Percentiles rank a stretch among this genome's conserved stretches.
Conservation (phyloP, 2,329 filamentous ascomycete genomes). For the Venturia aucupariae region DNA sequence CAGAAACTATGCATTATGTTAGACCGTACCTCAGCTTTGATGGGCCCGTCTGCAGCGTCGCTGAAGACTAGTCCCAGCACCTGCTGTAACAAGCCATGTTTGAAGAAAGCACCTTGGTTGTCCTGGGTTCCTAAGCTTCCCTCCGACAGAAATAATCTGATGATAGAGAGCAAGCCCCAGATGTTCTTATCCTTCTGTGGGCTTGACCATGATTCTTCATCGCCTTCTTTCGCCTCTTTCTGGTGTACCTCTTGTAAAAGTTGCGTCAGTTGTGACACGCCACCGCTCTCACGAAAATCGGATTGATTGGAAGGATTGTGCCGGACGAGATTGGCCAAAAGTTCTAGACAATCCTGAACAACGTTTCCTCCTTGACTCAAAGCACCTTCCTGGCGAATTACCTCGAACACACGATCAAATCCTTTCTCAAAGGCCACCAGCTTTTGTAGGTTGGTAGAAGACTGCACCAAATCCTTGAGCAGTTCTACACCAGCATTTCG, state of each 20-base stretch:
- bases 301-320: constrained; percentile 89
- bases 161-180: constrained; percentile 78
- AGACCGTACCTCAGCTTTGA: constrained; percentile 63
- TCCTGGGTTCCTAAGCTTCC: constrained; percentile 72
- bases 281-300: constrained; percentile 84
- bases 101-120: constrained; percentile 81
- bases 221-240: constrained; percentile 48
- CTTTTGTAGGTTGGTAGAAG: constrained; percentile 83
- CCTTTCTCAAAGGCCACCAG: constrained; percentile 92
- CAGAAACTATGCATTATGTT: constrained; percentile 7
- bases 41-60: constrained; percentile 59
- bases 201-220: constrained; percentile 58
- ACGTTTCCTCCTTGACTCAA: constrained; percentile 73
- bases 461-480: constrained; percentile 78
- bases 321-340: constrained; percentile 80
- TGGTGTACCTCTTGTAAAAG: constrained; percentile 55
- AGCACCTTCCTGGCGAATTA: constrained; percentile 75
- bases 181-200: constrained; percentile 79
- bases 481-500: constrained; percentile 71
- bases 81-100: constrained; percentile 68
- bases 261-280: constrained; percentile 60
- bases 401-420: constrained; percentile 74
- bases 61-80: constrained; percentile 78
- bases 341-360: constrained; percentile 85
- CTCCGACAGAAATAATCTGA: constrained; percentile 73